Percentiles rank a stretch among this genome's conserved stretches.
These are phyloP conservation scores for Yarrowia bubula DNA, from an alignment of 805 yeast genomes.

Conservation along the genomic window DNA sequence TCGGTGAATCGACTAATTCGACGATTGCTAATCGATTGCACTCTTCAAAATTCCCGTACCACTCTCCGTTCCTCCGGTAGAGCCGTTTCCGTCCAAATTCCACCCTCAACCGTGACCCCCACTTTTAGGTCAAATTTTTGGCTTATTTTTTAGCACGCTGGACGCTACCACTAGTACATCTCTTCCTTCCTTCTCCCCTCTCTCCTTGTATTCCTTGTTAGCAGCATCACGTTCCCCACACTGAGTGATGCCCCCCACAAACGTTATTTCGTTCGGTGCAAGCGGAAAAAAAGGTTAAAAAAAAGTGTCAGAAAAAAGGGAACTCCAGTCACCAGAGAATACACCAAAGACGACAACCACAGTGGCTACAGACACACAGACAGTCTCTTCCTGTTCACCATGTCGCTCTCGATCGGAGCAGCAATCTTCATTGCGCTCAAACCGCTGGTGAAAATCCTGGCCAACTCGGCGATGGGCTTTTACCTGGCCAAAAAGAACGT, in stretches of 20 bases:
- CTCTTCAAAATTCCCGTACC: not conserved
- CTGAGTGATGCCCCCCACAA: not conserved
- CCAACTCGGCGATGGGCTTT: conserved; percentile 67
- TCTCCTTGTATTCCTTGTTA: not conserved
- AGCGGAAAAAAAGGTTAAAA: not conserved
- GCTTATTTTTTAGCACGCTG: too few species aligned
- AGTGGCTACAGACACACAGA: not conserved
- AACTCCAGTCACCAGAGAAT: too few species aligned
- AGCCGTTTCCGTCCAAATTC: too few species aligned
- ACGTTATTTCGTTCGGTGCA: not conserved
- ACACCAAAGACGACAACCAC: not conserved
- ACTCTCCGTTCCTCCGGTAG: not conserved
- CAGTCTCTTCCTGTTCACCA: not conserved
- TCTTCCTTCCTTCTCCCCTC: not conserved
- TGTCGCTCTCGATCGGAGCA: conserved; percentile 45
- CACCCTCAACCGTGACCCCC: not conserved
- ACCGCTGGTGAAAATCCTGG: conserved; percentile 81
- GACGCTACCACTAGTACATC: not conserved
- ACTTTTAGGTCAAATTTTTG: not conserved
- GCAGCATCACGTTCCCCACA: not conserved
- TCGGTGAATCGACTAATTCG: too few species aligned
- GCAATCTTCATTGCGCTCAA: conserved; percentile 76
- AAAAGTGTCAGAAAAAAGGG: too few species aligned
- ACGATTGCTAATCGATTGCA: too few species aligned
- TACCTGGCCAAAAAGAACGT: conserved; percentile 58